Conservation (phyloP, 1,284 basidiomycete genomes). For the Schizopora paradoxa region DNA sequence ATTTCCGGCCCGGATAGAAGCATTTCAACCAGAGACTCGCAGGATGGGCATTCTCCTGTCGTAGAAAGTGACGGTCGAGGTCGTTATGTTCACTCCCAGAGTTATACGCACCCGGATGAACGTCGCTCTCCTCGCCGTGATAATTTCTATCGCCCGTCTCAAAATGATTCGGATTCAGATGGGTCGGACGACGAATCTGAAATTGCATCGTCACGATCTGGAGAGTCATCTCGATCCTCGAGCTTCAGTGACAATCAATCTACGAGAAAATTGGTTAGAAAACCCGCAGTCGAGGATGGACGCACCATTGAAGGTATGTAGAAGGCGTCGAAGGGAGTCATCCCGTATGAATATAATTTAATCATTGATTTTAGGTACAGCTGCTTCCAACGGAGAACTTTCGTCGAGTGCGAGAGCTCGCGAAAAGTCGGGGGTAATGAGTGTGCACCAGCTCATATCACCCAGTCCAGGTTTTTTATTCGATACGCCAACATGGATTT, state of each 20-base stretch:
- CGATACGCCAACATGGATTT: not conserved
- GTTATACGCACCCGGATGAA: too few species aligned
- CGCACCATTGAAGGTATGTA: not conserved
- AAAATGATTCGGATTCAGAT: not conserved
- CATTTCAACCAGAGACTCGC: conserved; percentile 6
- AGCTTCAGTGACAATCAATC: conserved; percentile 2
- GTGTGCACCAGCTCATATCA: conserved; percentile 14
- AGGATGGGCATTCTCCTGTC: conserved; percentile 5
- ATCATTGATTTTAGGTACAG: not conserved
- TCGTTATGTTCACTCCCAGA: conserved; percentile 1
- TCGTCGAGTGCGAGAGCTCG: not conserved
- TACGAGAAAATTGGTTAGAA: not conserved
- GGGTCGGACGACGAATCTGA: not conserved
- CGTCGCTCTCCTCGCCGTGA: not conserved
- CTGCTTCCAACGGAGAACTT: not conserved
- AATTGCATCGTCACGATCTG: not conserved
- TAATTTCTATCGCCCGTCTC: not conserved
- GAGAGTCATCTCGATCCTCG: not conserved
- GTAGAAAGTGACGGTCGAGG: not conserved
- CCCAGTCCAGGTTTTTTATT: conserved; percentile 11
- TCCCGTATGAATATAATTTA: not conserved
- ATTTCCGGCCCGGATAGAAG: conserved; percentile 7
- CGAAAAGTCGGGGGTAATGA: conserved; percentile 14
- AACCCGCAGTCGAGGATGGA: not conserved
- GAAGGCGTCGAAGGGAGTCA: not conserved